Base-by-base conservation (phyloP, 2,329 filamentous ascomycete genomes). In the Colletotrichum tofieldiae region DNA sequence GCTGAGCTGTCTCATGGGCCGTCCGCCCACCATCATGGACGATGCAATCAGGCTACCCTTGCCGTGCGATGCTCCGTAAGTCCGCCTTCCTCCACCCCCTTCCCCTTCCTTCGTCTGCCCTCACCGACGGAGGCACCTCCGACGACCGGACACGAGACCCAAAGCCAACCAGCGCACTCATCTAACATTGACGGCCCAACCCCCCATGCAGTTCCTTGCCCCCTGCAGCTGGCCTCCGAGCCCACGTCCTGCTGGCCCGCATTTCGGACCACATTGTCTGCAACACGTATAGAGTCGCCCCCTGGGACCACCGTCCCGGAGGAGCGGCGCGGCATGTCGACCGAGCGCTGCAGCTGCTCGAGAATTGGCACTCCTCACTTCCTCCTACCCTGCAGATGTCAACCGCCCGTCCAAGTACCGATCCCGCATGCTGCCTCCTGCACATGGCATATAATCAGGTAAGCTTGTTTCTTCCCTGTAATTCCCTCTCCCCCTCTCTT, bases 201-300 rank as follows among this genome's bases (percentile, higher is more conserved):
- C 64, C 54, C 56, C 51, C 65, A 20, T 68, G 18, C 59, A 86
- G 85, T 16, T 80, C 78, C 4, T 78, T 88, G 72, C 85, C 86
- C 16, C 78, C 83, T 9, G 79, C 85, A 11, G 78, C 77, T 26
- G 86, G 86, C 4, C 79, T 88, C 3, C 78, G 77, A 39, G 86
- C 86, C 18, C 83, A 88, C 71, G 80, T 88, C 14, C 81, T 85
- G 62, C 81, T 88, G 18, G 81, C 84, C 3, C 82, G 81, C 29
- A 86, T 88, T 56, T 86, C 85, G 3, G 82, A 84, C 32, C 82
- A 86, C 73, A 85, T 88, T 39, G 83, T 87, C 7, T 83, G 83
- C 73, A 85, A 86, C 74, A 84, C 85, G 3, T 86, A 85, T 74
- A 81, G 82, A 23, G 77, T 84, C 52, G 81, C 83, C 14, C 80